Evolutionary conservation across 2,329 filamentous ascomycete genomes (phyloP), one percentile per base, ranked within the genome.

Genomic region (Neonectria ditissima): DNA sequence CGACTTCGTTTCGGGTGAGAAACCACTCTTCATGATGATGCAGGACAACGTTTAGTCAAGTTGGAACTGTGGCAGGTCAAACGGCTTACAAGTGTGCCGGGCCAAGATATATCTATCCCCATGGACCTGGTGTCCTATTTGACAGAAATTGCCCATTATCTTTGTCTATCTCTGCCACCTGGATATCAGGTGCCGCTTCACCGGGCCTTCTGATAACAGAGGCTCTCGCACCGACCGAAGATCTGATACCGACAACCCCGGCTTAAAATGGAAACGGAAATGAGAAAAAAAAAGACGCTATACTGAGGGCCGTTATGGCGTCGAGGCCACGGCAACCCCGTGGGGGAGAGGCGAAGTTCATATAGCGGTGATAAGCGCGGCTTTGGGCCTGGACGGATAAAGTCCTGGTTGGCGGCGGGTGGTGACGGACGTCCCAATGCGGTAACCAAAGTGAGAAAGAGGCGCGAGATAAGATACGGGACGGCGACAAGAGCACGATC

Each of bases 391-490:
- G 48, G n/a, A 26, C 22, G 28, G 30, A 56, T 47, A 24, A 20
- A 5, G 20, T 8, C 26, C n/a, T 54, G 55, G 55, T 56, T 56
- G 59, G 47, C 24, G 41, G 24, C 8, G 9, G 7, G 39, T 9
- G 34, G 30, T 45, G 26, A 26, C 11, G 61, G 13, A 14, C 7
- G n/a, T 61, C 56, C 57, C 24, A 39, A 59, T 63, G n/a, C 5
- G 60, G 60, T 18, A 63, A 59, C 11, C 26, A 59, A 63, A 59
- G 60, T 59, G 60, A 63, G 55, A 63, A 55, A 60, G 55, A 34
- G 5, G 22, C n/a, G 11, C 13, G 6, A 58, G 37, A 45, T 44
- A 55, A 45, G 37, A 32, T 11, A 52, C 26, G 20, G n/a, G 26
- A 26, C 8, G 18, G 14, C 16, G 20, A 18, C 11, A 39, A 14